Base-by-base conservation (phyloP, 192 early-diverging fungal species). In the Coemansia biformis region DNA sequence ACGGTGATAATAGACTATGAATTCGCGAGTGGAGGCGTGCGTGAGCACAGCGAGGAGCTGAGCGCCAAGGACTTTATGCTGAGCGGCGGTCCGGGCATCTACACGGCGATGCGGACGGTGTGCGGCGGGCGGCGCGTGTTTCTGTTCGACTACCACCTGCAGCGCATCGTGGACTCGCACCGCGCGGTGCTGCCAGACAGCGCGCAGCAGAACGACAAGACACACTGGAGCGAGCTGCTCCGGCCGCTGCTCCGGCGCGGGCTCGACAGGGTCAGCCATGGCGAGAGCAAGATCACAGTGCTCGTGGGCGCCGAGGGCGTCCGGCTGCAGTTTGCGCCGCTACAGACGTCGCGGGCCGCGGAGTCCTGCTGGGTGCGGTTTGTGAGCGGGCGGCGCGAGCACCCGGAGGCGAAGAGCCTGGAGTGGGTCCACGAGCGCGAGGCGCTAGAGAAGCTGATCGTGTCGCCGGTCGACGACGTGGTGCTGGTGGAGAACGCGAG, bases 381-480 rank as follows among this genome's bases (percentile, higher is more conserved):
- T 16, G 53, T 58, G 14, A 17, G 28, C 5, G 72, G 65, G 5
- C 47, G 22, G n/a, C 55, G 72, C 13, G 45, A 59, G 2, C 24
- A 59, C 26, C 65, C 72, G 1, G 57, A 64, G 42, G 62, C 61
- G 29, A 75, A 75, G 53, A 29, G 44, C 23, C 48, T 68, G 2
- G 44, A 59, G n/a, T 75, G 72, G 72, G 72, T 75, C 8, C 72
- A 75, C 26, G 53, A 63, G 37, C 65, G 72, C 15, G 64, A 58
- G 35, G 21, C 8, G 3, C 47, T 75, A n/a, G 72, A 67, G 48
- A 16, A 17, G 13, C 31, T 63, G 29, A 57, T 75, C 2, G 43
- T 23, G 22, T 34, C 65, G 41, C 59, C 59, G 8, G 36, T 63
- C 26, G 54, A 68, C 38, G 65, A 75, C 21, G 57, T 68, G 14